These are phyloP conservation scores for Gynandropsis gynandra DNA, from an alignment of 345 rosid species.

Conservation along the genomic window DNA sequence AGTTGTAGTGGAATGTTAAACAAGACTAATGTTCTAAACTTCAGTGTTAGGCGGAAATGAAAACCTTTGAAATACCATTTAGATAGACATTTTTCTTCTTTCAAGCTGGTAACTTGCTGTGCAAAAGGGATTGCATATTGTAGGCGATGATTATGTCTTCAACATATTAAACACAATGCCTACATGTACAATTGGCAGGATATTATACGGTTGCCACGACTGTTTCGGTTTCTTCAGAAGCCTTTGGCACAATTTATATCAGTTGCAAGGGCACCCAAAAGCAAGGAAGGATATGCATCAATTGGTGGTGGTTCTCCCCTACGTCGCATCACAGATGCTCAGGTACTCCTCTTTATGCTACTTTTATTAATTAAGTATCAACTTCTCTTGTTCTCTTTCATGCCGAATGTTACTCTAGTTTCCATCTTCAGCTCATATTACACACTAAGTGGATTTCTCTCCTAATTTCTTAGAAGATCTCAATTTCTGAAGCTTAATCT, in stretches of 20 bases:
- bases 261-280: conserved; percentile 83
- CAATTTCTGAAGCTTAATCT: neutral
- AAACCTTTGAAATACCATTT: too few species aligned
- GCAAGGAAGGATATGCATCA: conserved; percentile 98
- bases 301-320: conserved; percentile 98
- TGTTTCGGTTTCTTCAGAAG: conserved; percentile 86
- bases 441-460: neutral
- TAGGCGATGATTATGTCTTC: neutral
- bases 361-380: neutral
- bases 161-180: neutral
- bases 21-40: too few species aligned
- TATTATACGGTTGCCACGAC: conserved; percentile 79
- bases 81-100: too few species aligned
- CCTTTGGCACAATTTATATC: conserved; percentile 95
- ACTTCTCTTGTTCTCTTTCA: neutral
- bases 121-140: neutral
- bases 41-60: too few species aligned
- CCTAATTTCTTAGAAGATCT: neutral
- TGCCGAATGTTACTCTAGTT: neutral
- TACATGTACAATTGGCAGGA: conserved; percentile 40
- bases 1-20: too few species aligned
- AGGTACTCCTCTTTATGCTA: conserved; percentile 34
- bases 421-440: neutral
- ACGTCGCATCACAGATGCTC: conserved; percentile 86
- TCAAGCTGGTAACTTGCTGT: neutral